Evolutionary conservation across 2,329 filamentous ascomycete genomes (phyloP).

Genomic region (Cryphonectria parasitica): DNA sequence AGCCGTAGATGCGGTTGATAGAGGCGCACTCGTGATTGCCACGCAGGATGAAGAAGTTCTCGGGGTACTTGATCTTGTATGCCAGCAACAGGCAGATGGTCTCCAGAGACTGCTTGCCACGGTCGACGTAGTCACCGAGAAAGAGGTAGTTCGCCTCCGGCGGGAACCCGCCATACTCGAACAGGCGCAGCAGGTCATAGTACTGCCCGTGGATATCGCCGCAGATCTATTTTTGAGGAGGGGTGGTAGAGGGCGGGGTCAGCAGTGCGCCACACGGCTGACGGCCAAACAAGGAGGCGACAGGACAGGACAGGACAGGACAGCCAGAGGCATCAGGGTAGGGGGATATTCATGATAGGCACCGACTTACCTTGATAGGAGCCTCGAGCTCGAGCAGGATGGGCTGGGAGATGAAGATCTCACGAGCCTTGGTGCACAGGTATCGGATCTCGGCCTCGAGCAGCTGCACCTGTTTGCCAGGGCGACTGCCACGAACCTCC

Average conservation of each 20-base stretch:
- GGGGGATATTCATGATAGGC: constrained; percentile 11
- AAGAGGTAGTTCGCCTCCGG: constrained; percentile 99
- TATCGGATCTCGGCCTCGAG: constrained; percentile 95
- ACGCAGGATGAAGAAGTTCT: constrained; percentile 99
- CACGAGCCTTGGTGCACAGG: constrained; percentile 96
- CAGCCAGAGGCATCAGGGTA: not conserved
- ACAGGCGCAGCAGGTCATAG: constrained; percentile 94
- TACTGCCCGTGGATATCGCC: constrained; percentile 99
- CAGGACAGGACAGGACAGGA: not conserved
- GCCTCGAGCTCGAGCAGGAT: constrained; percentile 97
- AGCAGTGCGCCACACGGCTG: constrained; percentile 17
- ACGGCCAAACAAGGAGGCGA: constrained; percentile 15
- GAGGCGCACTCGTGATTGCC: constrained; percentile 99
- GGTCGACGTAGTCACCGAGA: constrained; percentile 97
- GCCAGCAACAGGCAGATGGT: constrained; percentile 95
- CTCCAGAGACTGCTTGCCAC: constrained; percentile 98
- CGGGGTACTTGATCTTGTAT: constrained; percentile 99
- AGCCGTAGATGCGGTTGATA: constrained; percentile 98
- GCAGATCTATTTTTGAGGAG: constrained; percentile 71
- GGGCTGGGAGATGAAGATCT: constrained; percentile 99
- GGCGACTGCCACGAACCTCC: constrained; percentile 95
- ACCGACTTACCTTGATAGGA: constrained; percentile 85
- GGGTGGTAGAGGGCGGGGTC: constrained; percentile 20
- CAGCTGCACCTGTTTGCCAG: constrained; percentile 97
- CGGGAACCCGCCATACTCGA: constrained; percentile 98